These are phyloP conservation scores for Diplogelasinospora grovesii DNA, from an alignment of 495 filamentous ascomycete genomes.

Conservation along the genomic window DNA sequence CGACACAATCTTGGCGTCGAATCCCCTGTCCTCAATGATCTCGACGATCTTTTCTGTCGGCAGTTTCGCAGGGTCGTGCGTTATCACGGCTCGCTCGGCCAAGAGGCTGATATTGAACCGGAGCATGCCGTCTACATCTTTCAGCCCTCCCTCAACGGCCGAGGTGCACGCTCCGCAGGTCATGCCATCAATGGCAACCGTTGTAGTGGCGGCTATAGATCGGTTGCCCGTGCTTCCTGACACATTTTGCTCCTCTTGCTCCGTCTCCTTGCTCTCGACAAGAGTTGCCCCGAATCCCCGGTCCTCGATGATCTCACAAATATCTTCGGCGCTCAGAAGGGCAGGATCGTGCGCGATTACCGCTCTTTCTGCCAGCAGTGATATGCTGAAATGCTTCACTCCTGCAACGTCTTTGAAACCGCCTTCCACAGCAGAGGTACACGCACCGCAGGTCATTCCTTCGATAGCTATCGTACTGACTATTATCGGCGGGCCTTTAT, in stretches of 20 bases:
- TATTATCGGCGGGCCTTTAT: conserved; percentile 29
- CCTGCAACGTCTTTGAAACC: conserved; percentile 74
- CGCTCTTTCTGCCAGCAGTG: conserved; percentile 83
- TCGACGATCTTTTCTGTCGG: conserved; percentile 70
- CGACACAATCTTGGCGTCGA: conserved; percentile 77
- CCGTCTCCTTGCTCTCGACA: conserved; percentile 44
- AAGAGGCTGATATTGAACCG: conserved; percentile 93
- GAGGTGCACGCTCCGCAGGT: conserved; percentile 94
- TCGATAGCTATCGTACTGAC: conserved; percentile 80
- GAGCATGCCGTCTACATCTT: conserved; percentile 62
- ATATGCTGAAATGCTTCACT: conserved; percentile 84
- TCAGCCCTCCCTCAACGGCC: conserved; percentile 77
- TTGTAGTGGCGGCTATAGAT: conserved; percentile 56
- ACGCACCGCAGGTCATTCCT: conserved; percentile 97
- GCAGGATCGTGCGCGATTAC: conserved; percentile 77
- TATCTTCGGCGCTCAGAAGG: conserved; percentile 59
- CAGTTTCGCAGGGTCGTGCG: conserved; percentile 68
- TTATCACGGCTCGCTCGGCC: conserved; percentile 82
- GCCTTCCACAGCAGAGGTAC: conserved; percentile 82
- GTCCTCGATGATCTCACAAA: conserved; percentile 80
- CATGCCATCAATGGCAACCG: conserved; percentile 90
- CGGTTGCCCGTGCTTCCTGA: conserved; percentile 10
- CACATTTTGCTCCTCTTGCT: conserved; percentile 28
- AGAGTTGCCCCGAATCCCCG: conserved; percentile 84
- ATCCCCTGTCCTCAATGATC: conserved; percentile 85